These are phyloP conservation scores for Penicillium angulare DNA, from an alignment of 495 filamentous ascomycete species.

Conservation along the genomic window DNA sequence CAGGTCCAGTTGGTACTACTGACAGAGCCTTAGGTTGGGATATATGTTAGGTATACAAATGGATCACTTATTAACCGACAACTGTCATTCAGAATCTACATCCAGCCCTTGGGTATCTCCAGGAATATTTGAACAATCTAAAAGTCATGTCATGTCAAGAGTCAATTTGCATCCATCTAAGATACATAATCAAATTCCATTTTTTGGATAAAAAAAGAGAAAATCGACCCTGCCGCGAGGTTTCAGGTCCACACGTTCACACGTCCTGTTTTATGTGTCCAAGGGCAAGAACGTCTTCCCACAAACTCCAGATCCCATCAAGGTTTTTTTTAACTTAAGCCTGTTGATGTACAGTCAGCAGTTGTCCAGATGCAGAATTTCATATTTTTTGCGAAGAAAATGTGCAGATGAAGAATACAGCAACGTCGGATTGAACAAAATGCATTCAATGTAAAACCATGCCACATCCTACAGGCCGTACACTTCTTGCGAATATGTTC, in stretches of 20 bases:
- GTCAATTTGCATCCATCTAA: conserved; percentile 47
- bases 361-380: too few relatives aligned
- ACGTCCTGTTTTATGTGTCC: conserved; percentile 31
- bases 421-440: too few relatives aligned
- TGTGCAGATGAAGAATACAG: too few relatives aligned
- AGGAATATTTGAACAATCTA: not conserved
- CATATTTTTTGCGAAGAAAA: too few relatives aligned
- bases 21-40: not conserved
- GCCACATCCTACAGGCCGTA: not conserved
- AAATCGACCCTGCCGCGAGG: conserved; percentile 40
- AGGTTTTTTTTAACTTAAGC: conserved; percentile 46
- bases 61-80: too few relatives aligned
- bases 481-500: not conserved
- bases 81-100: too few relatives aligned
- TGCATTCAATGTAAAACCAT: too few relatives aligned
- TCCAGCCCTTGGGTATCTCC: too few relatives aligned
- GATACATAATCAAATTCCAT: conserved; percentile 45
- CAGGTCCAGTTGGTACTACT: too few relatives aligned
- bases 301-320: conserved; percentile 45
- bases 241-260: conserved; percentile 37
- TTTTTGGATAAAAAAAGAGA: conserved; percentile 39
- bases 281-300: conserved; percentile 32
- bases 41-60: too few relatives aligned
- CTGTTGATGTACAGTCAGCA: conserved; percentile 18
- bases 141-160: conserved; percentile 43